Evolutionary conservation across 805 yeast species (phyloP).

Genomic region (Lipomyces lipofer): DNA sequence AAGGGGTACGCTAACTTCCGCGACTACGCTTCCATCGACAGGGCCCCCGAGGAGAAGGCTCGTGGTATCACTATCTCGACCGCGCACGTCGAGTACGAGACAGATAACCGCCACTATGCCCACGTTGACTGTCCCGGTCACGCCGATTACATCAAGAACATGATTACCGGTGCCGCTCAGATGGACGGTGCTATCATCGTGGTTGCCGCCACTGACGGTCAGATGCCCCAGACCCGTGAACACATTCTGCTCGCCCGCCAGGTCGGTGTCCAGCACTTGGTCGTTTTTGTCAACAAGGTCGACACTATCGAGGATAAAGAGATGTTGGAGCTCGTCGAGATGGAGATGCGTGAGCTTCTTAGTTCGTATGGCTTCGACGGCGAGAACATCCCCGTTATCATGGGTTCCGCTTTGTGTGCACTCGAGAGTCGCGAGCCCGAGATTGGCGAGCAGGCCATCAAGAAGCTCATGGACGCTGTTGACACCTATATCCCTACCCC

Average conservation of each 20-base stretch:
- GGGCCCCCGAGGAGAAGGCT: constrained; percentile 98
- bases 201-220: constrained; percentile 98
- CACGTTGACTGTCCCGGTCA: constrained; percentile 99
- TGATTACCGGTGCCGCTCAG: constrained; percentile 99
- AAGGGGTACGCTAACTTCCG: constrained; percentile 91
- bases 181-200: constrained; percentile 99
- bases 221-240: constrained; percentile 99
- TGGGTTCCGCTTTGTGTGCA: constrained; percentile 99
- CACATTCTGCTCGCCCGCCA: constrained; percentile 98
- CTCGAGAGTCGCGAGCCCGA: constrained; percentile 85
- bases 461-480: constrained; percentile 80
- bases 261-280: constrained; percentile 97
- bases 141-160: constrained; percentile 97
- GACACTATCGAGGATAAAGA: constrained; percentile 98
- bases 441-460: constrained; percentile 84
- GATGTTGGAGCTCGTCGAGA: constrained; percentile 98
- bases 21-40: constrained; percentile 91
- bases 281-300: constrained; percentile 96
- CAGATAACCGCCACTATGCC: constrained; percentile 92
- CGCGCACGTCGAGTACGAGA: constrained; percentile 97
- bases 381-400: constrained; percentile 94
- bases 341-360: constrained; percentile 99
- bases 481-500: constrained; percentile 97
- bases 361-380: constrained; percentile 94
- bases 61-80: constrained; percentile 99